Conservation (phyloP, 192 early-diverging fungal genomes). For the Funneliformis mosseae region DNA sequence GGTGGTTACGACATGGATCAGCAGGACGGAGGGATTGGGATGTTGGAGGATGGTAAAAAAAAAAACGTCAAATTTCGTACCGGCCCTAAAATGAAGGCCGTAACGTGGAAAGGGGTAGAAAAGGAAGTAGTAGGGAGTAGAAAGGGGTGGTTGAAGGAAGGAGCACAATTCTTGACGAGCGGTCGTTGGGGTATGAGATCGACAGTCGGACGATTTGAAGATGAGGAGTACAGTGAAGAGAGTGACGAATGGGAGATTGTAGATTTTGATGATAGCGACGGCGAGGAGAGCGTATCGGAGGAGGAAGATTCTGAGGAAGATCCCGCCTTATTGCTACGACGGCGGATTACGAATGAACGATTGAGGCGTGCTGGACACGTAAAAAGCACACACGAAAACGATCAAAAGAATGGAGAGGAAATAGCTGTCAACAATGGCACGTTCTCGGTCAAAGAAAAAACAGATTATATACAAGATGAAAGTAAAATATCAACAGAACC, state of each 20-base stretch:
- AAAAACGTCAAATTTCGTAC: slow-evolving; percentile 37
- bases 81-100: slow-evolving; percentile 28
- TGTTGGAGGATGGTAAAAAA: slow-evolving; percentile 30
- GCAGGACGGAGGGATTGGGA: background rate
- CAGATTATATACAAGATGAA: background rate
- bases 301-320: slow-evolving; percentile 13
- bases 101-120: slow-evolving; percentile 23
- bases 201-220: slow-evolving; percentile 14
- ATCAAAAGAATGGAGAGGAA: background rate
- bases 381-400: background rate
- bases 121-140: background rate
- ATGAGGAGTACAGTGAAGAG: slow-evolving; percentile 25
- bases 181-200: slow-evolving; percentile 5
- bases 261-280: slow-evolving; percentile 21
- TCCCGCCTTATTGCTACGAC: slow-evolving; percentile 21
- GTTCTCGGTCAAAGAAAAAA: background rate
- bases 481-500: background rate
- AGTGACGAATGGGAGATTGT: slow-evolving; percentile 34
- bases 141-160: background rate
- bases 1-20: background rate
- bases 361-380: slow-evolving; percentile 34
- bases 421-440: background rate
- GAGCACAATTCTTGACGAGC: slow-evolving; percentile 11
- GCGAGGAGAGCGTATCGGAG: background rate
- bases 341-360: slow-evolving; percentile 18